A percentile compares a stretch with the other conserved stretches of the same genome.
phyloP scores from a whole-genome alignment of 2,329 filamentous ascomycete genomes.

The Ceratocystis smalleyi region DNA sequence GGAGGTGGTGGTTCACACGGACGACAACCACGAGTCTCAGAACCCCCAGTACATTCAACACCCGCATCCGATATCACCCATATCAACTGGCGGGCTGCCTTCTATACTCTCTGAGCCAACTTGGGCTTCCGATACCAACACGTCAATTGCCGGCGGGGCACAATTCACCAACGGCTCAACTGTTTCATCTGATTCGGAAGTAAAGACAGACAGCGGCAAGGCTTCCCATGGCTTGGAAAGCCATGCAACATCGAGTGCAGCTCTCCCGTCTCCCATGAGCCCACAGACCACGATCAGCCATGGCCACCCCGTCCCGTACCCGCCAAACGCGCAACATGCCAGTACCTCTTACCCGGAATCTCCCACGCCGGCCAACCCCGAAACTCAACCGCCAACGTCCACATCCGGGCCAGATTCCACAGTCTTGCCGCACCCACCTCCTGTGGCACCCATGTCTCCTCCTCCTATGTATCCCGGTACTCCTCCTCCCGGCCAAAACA shows the following conservation, averaged over 20 bases:
- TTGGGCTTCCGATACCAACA: background rate
- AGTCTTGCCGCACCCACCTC: background rate
- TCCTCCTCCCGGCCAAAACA: background rate
- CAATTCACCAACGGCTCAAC: background rate
- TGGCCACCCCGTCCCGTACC: background rate
- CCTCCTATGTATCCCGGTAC: background rate
- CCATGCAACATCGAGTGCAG: background rate
- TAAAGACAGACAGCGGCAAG: background rate
- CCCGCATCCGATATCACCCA: background rate
- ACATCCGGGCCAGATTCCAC: background rate
- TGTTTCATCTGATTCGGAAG: background rate
- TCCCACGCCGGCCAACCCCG: background rate
- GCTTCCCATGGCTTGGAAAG: background rate
- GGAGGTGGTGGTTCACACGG: background rate
- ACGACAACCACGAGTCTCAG: background rate
- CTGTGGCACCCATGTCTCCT: background rate
- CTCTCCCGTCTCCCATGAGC: background rate
- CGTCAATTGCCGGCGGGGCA: background rate
- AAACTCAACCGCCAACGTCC: background rate
- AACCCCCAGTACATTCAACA: no score
- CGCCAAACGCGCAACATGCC: background rate
- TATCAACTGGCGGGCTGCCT: background rate
- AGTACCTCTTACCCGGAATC: background rate
- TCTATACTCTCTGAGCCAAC: background rate
- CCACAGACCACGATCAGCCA: background rate